Percentiles rank a stretch among this genome's conserved stretches.
These are phyloP conservation scores for Anthracocystis walkeri DNA, from an alignment of 1,284 basidiomycete genomes.

Conservation along the genomic window DNA sequence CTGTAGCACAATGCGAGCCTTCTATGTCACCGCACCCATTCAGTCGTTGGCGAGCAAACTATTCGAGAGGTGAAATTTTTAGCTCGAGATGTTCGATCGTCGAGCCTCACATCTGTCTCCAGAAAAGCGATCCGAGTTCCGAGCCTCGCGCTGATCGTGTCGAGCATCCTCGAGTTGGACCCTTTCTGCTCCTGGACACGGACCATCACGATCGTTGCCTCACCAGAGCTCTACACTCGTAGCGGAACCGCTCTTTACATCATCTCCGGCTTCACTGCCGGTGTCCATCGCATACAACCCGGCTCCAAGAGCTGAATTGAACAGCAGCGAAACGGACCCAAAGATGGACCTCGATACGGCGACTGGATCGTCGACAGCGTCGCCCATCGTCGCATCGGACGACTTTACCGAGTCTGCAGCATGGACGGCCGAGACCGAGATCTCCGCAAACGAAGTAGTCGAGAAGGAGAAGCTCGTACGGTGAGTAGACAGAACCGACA, in stretches of 20 bases:
- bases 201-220: neutral
- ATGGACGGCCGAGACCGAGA: conserved; percentile 62
- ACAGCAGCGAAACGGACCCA: neutral
- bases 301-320: neutral
- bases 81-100: neutral
- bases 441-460: conserved; percentile 66
- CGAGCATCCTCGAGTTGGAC: neutral
- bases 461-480: conserved; percentile 67
- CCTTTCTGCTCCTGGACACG: neutral
- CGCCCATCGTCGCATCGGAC: conserved; percentile 38
- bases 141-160: neutral
- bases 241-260: neutral
- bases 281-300: neutral
- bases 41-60: too few species aligned
- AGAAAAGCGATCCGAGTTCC: conserved; percentile 3
- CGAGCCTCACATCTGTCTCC: neutral
- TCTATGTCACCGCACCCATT: too few species aligned
- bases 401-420: conserved; percentile 53
- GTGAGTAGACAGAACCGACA: conserved; percentile 32
- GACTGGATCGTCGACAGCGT: conserved; percentile 25
- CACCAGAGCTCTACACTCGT: neutral
- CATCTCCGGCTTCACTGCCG: conserved; percentile 5
- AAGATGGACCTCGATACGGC: conserved; percentile 23
- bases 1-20: too few species aligned
- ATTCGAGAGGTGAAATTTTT: too few species aligned